Percentiles rank a stretch among this genome's conserved stretches.
These are phyloP conservation scores for Euphorbia schlechtendalii DNA, from an alignment of 441 rosid species.

Conservation along the genomic window DNA sequence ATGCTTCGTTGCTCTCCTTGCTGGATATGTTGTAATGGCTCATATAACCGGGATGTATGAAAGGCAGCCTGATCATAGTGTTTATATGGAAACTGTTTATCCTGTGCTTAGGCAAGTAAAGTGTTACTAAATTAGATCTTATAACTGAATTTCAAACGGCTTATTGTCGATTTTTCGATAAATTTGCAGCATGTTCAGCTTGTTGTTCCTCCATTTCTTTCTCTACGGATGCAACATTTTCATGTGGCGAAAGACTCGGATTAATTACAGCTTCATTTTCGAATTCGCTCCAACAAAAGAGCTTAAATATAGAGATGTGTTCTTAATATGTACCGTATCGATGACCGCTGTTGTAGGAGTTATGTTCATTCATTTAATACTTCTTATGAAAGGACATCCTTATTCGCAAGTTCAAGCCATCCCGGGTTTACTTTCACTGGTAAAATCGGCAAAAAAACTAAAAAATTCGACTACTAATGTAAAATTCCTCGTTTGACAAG, in stretches of 20 bases:
- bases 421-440: constrained; percentile 75
- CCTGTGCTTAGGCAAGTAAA: constrained; percentile 97
- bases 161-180: not conserved
- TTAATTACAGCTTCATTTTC: constrained; percentile 85
- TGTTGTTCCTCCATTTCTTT: constrained; percentile 77
- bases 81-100: constrained; percentile 92
- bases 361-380: constrained; percentile 68
- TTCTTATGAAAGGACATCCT: constrained; percentile 63
- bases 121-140: too few species aligned
- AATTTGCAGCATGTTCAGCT: constrained; percentile 84
- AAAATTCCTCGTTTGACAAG: too few species aligned
- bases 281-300: constrained; percentile 74
- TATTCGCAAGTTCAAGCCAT: constrained; percentile 72
- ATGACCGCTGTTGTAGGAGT: constrained; percentile 78
- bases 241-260: constrained; percentile 87
- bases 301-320: constrained; percentile 84
- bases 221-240: constrained; percentile 93
- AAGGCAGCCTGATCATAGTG: constrained; percentile 40
- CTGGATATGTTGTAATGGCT: constrained; percentile 82
- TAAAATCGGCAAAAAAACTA: constrained; percentile 23
- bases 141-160: not conserved
- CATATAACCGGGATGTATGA: constrained; percentile 78
- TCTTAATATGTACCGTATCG: constrained; percentile 72
- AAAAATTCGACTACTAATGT: too few species aligned
- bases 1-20: constrained; percentile 79